Conservation (phyloP, 202 grass and related monocot genomes). For the Hordeum pubiflorum region DNA sequence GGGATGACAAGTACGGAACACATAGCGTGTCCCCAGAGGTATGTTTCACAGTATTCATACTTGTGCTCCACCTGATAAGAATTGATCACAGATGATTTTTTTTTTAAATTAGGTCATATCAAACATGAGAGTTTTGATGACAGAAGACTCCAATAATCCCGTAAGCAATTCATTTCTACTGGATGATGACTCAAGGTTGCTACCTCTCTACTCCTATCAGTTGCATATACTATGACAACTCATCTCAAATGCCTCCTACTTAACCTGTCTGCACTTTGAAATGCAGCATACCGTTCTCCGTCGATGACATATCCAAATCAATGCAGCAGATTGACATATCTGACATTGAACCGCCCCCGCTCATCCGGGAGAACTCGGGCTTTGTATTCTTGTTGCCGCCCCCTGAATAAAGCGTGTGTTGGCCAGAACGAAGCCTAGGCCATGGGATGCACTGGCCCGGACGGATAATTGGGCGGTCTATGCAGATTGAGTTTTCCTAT, state of each 20-base stretch:
- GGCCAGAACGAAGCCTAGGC: not conserved
- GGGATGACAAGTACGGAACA: conserved; percentile 98
- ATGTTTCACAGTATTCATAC: conserved; percentile 24
- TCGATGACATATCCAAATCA: conserved; percentile 97
- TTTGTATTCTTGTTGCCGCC: conserved; percentile 89
- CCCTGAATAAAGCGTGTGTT: conserved; percentile 42
- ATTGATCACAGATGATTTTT: conserved; percentile 12
- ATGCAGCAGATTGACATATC: conserved; percentile 96
- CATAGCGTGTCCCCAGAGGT: conserved; percentile 94
- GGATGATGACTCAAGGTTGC: conserved; percentile 97
- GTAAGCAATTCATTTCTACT: conserved; percentile 96
- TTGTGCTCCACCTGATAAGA: conserved; percentile 8
- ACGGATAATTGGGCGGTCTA: not conserved
- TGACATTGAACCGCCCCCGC: conserved; percentile 80
- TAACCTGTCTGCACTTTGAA: conserved; percentile 12
- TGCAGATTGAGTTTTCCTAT: not conserved
- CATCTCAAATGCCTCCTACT: conserved; percentile 8
- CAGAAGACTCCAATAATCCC: conserved; percentile 93
- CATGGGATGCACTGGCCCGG: conserved; percentile 12
- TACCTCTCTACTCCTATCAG: conserved; percentile 11
- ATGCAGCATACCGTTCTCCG: conserved; percentile 96
- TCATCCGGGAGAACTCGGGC: conserved; percentile 84
- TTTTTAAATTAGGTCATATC: conserved; percentile 67
- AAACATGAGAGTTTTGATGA: conserved; percentile 97
- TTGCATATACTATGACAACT: not conserved